Conservation (phyloP, 257 asterid genomes). For the Nicotiana otophora region DNA sequence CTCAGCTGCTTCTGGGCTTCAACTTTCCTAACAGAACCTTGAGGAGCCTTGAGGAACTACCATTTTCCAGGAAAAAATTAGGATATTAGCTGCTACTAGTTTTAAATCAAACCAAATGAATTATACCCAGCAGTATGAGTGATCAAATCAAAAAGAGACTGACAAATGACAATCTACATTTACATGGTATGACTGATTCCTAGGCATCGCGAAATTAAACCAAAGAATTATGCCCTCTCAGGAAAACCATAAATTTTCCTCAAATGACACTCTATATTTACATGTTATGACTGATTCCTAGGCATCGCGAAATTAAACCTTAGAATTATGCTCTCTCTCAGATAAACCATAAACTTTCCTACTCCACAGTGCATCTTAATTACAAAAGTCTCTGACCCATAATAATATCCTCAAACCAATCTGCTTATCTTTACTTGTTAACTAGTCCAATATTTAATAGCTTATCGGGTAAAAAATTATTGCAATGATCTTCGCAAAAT, state of each 20-base stretch:
- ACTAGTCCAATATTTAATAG: not conserved
- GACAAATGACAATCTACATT: not conserved
- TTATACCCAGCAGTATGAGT: not conserved
- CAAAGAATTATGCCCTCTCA: not conserved
- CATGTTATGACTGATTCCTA: not conserved
- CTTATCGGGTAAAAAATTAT: not conserved
- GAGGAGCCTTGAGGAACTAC: slow-evolving; percentile 62
- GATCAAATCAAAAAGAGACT: not conserved
- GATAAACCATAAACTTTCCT: not conserved
- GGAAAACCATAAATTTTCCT: not conserved
- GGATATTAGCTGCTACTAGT: not conserved
- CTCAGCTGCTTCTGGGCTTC: slow-evolving; percentile 80
- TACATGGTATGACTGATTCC: not conserved
- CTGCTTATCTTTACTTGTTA: not conserved
- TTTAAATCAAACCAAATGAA: not conserved
- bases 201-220: not conserved
- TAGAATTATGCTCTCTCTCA: not conserved
- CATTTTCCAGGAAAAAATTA: not conserved
- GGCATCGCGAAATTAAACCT: not conserved
- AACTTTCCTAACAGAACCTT: slow-evolving; percentile 57
- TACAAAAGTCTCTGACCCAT: not conserved
- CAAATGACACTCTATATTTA: not conserved
- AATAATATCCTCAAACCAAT: not conserved
- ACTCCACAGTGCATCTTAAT: not conserved
- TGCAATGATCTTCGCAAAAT: not conserved